Conservation (phyloP, 257 asterid genomes). For the Fraxinus quadrangulata region DNA sequence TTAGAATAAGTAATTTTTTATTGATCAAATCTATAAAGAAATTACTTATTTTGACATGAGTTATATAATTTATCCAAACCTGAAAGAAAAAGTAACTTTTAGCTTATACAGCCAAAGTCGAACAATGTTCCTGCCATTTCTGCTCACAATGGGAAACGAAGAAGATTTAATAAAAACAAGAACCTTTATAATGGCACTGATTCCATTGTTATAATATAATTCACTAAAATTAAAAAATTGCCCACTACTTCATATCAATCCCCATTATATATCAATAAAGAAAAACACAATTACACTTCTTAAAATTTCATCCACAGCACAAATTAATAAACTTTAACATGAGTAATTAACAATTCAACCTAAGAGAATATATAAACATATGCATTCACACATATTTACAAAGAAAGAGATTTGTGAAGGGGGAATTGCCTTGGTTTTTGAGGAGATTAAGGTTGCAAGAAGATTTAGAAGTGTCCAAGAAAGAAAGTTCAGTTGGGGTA, state of each 20-base stretch:
- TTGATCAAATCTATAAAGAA: neutral
- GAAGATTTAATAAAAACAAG: neutral
- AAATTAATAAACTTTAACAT: neutral
- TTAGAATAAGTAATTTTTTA: neutral
- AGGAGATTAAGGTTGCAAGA: constrained; percentile 53
- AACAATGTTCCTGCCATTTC: neutral
- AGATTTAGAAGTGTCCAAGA: constrained; percentile 74
- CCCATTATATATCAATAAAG: constrained; percentile 18
- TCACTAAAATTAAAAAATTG: neutral
- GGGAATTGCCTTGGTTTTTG: constrained; percentile 50
- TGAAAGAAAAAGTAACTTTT: neutral
- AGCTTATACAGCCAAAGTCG: neutral
- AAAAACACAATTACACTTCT: neutral
- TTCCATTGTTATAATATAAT: neutral
- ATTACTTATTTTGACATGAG: neutral
- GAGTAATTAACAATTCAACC: constrained; percentile 19
- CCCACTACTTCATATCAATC: constrained; percentile 4
- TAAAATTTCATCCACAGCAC: constrained; percentile 12
- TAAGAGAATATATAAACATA: neutral
- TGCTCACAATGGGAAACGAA: neutral
- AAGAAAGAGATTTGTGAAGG: neutral
- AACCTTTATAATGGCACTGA: neutral
- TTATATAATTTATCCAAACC: neutral
- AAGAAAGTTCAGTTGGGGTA: constrained; percentile 70
- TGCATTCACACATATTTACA: neutral